Conservation (phyloP, 805 yeast species). For the Wickerhamia fluorescens region DNA sequence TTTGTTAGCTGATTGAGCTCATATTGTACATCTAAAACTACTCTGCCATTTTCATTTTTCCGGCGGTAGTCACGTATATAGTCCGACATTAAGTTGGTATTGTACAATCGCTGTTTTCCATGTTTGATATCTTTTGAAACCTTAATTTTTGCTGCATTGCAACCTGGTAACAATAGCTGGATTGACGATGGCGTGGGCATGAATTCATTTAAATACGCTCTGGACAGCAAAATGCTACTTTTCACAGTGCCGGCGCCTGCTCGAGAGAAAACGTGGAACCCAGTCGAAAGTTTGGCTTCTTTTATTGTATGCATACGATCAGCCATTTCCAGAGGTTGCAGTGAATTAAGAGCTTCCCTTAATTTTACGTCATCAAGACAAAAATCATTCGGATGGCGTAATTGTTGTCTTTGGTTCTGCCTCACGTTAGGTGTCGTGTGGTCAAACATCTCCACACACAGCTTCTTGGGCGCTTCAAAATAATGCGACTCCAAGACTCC, state of each 20-base stretch:
- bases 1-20: too few relatives aligned
- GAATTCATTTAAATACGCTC: constrained; percentile 35
- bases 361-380: constrained; percentile 20
- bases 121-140: constrained; percentile 12
- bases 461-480: constrained; percentile 8
- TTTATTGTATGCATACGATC: constrained; percentile 1
- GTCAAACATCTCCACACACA: constrained; percentile 14
- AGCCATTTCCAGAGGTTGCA: not conserved
- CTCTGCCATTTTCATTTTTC: constrained; percentile 1
- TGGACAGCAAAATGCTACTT: constrained; percentile 24
- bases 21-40: too few relatives aligned
- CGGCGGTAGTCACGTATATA: constrained; percentile 1
- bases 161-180: constrained; percentile 20
- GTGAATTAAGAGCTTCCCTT: not conserved
- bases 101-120: constrained; percentile 4
- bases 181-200: constrained; percentile 32
- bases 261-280: constrained; percentile 32
- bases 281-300: too few relatives aligned
- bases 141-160: constrained; percentile 6
- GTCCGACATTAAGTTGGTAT: constrained; percentile 5
- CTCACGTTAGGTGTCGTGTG: constrained; percentile 7
- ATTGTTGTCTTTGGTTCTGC: constrained; percentile 8
- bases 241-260: constrained; percentile 24
- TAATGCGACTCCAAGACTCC: constrained; percentile 13
- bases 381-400: constrained; percentile 9